Evolutionary conservation across 2,329 filamentous ascomycete species (phyloP), one percentile per base, ranked within the genome.

Genomic region (Diplodia corticola): DNA sequence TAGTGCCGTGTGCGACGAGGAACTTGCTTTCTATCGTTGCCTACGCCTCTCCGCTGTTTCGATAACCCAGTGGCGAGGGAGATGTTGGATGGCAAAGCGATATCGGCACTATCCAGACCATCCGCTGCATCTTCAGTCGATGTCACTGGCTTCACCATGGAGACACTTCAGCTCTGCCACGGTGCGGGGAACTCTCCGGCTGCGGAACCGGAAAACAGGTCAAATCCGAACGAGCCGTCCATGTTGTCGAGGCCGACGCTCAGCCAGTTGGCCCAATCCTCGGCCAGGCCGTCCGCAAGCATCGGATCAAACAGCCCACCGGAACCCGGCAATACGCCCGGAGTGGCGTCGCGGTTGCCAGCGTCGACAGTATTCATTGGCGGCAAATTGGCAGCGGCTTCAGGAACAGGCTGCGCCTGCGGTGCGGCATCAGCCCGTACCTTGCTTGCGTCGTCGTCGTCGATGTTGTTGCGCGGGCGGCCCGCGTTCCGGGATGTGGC

Each of bases 261-360:
- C 3, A 60, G 26, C 55, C 55, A 60, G 28, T 49, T 49, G 4
- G 40, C 44, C 55, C 55, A 60, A 10, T 60, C 55, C 17, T 60
- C 55, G 15, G 55, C 40, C n/a, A 60, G 10, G n/a, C 7, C 22
- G 6, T 48, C 55, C 12, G 55, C 3, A 10, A 60, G 35, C 4
- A 49, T 60, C 3, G 40, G 55, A 10, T 60, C 55, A 5, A 46
- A 59, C 9, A 46, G 22, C 7, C 24, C 37, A 0, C 15, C 37
- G 1, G 37, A 7, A 4, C 20, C 28, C 13, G n/a, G 24, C 48
- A 33, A 33, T 5, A 6, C 10, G 2, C 17, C 55, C 13, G 15
- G 2, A 10, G 28, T 9, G 9, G 17, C 55, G 40, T 15, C 17
- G 37, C 5, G 12, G 24, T 13, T 9, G 37, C 4, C 37, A n/a